Evolutionary conservation across 2,329 filamentous ascomycete species (phyloP).

Genomic region (Drechslerella coelobrocha): DNA sequence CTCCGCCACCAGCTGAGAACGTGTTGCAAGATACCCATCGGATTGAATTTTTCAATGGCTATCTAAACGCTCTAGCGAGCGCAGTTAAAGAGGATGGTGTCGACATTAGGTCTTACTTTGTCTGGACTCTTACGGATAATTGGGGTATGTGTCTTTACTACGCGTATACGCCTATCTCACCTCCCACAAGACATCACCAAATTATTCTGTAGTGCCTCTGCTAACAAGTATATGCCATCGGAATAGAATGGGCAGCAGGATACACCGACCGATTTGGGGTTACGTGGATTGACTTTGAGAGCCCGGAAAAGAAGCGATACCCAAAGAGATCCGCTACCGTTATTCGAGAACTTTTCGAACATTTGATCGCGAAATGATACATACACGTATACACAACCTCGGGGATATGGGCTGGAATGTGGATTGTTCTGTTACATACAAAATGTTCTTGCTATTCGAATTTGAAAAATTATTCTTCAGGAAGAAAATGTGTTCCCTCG

Average conservation of each 20-base stretch:
- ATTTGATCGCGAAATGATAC: slow-evolving; percentile 54
- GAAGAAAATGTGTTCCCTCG: slow-evolving; percentile 6
- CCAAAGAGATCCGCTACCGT: slow-evolving; percentile 58
- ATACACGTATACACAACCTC: too few relatives aligned
- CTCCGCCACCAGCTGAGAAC: slow-evolving; percentile 56
- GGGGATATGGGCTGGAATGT: background rate
- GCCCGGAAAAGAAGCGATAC: slow-evolving; percentile 58
- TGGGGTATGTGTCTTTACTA: slow-evolving; percentile 55
- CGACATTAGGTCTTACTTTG: slow-evolving; percentile 59
- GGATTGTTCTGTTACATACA: too few relatives aligned
- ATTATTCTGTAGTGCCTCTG: background rate
- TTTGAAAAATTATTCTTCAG: slow-evolving; percentile 18
- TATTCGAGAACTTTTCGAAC: slow-evolving; percentile 55
- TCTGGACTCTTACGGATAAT: slow-evolving; percentile 61
- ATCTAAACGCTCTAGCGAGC: slow-evolving; percentile 58
- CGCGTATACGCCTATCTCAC: too few relatives aligned
- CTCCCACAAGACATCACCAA: background rate
- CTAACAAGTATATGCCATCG: slow-evolving; percentile 12
- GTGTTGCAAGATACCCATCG: slow-evolving; percentile 59
- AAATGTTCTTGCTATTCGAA: too few relatives aligned
- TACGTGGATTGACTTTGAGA: slow-evolving; percentile 60
- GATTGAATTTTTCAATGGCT: slow-evolving; percentile 59
- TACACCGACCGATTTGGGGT: slow-evolving; percentile 59
- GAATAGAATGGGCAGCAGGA: slow-evolving; percentile 59
- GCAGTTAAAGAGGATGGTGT: slow-evolving; percentile 58